phyloP scores from a whole-genome alignment of 495 filamentous ascomycete genomes.

The Margaritispora aquatica region DNA sequence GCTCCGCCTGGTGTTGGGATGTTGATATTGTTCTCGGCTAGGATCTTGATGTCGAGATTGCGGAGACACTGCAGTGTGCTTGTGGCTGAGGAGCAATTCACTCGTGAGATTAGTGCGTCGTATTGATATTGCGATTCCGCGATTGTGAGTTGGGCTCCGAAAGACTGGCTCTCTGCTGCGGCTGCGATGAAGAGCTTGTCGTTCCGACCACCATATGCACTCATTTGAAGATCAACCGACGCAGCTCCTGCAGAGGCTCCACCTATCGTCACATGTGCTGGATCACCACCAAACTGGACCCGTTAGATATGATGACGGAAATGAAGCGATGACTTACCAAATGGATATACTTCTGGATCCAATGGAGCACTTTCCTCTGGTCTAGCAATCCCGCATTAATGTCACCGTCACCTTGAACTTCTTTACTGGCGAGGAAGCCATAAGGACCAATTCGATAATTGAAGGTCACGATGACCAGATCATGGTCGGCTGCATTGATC shows the following conservation, averaged over 20 bases:
- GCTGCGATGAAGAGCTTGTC: slow-evolving; percentile 56
- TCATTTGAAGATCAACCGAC: slow-evolving; percentile 59
- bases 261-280: slow-evolving; percentile 62
- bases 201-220: slow-evolving; percentile 51
- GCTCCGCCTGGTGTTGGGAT: slow-evolving; percentile 47
- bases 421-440: slow-evolving; percentile 63
- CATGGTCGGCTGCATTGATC: slow-evolving; percentile 47
- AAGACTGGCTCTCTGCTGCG: slow-evolving; percentile 60
- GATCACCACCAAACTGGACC: slow-evolving; percentile 64
- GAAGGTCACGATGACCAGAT: slow-evolving; percentile 67
- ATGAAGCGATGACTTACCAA: slow-evolving; percentile 35
- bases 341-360: slow-evolving; percentile 61
- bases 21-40: slow-evolving; percentile 49
- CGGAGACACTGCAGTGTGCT: slow-evolving; percentile 56
- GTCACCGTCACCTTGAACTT: slow-evolving; percentile 44
- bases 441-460: slow-evolving; percentile 69
- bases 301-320: not conserved
- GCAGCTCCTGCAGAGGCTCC: slow-evolving; percentile 68
- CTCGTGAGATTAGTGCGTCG: slow-evolving; percentile 50
- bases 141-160: slow-evolving; percentile 52
- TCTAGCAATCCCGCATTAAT: slow-evolving; percentile 70
- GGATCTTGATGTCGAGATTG: slow-evolving; percentile 34
- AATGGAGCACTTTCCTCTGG: slow-evolving; percentile 58
- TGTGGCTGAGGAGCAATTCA: slow-evolving; percentile 39
- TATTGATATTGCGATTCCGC: slow-evolving; percentile 59